Percentiles rank a stretch among this genome's conserved stretches.
Evolutionary conservation across 2,329 filamentous ascomycete genomes (phyloP).

Genomic region (Xylaria digitata): DNA sequence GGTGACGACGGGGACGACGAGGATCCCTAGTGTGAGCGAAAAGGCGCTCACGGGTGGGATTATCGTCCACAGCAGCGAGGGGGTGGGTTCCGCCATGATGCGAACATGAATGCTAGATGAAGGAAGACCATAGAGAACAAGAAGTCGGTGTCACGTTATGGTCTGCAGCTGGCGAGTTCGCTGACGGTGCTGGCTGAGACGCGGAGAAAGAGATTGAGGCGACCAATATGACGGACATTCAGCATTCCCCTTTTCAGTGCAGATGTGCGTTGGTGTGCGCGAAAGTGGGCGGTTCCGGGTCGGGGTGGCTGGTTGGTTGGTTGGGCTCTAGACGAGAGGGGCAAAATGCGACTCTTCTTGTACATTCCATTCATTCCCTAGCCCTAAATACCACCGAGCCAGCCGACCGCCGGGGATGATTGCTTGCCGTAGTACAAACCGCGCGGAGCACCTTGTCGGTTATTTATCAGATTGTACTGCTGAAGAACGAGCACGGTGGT

Average conservation of each 20-base stretch:
- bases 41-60: conserved; percentile 69
- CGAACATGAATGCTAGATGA: conserved; percentile 37
- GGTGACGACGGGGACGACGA: conserved; percentile 63
- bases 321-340: conserved; percentile 30
- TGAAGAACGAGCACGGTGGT: background rate
- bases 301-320: conserved; percentile 36
- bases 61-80: conserved; percentile 66
- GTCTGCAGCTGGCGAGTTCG: conserved; percentile 27
- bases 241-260: conserved; percentile 36
- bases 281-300: conserved; percentile 26
- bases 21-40: conserved; percentile 65
- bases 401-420: conserved; percentile 6
- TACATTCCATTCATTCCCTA: conserved; percentile 18
- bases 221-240: conserved; percentile 39
- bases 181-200: conserved; percentile 7
- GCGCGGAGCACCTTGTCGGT: background rate
- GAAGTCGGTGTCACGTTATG: conserved; percentile 34
- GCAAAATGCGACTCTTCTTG: conserved; percentile 33
- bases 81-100: conserved; percentile 61
- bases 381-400: conserved; percentile 25
- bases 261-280: conserved; percentile 36
- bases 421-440: conserved; percentile 10
- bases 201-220: conserved; percentile 24
- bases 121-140: conserved; percentile 40
- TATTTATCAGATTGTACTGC: background rate